Evolutionary conservation across 2,329 filamentous ascomycete genomes (phyloP).

Genomic region (Ophiostoma australiae): DNA sequence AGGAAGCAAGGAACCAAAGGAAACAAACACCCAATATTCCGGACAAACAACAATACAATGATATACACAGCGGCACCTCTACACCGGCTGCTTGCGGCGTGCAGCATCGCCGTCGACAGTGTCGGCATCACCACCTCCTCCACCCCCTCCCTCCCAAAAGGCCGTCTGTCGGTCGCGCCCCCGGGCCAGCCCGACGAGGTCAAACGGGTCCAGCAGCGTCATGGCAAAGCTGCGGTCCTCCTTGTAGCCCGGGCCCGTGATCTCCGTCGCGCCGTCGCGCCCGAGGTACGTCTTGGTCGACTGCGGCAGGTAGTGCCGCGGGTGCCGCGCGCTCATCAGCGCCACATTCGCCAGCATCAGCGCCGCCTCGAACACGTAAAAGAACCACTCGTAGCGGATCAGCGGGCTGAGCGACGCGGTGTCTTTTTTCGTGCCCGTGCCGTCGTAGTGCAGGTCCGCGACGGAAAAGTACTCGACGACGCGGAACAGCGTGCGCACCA

Average conservation of each 20-base stretch:
- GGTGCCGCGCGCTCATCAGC: conserved; percentile 49
- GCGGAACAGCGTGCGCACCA: conserved; percentile 52
- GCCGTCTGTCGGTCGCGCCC: not conserved
- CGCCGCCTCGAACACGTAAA: conserved; percentile 48
- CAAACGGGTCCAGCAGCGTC: conserved; percentile 39
- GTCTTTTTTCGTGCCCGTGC: conserved; percentile 61
- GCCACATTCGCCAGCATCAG: conserved; percentile 50
- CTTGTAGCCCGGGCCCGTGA: conserved; percentile 46
- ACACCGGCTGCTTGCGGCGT: not conserved
- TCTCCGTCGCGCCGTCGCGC: conserved; percentile 46
- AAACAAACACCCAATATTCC: too few relatives aligned
- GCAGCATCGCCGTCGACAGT: not conserved
- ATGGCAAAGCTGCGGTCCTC: conserved; percentile 42
- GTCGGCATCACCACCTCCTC: not conserved
- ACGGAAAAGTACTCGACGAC: conserved; percentile 55
- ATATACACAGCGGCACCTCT: not conserved
- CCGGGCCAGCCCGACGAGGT: conserved; percentile 27
- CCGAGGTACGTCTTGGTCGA: conserved; percentile 48
- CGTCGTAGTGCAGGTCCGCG: conserved; percentile 52
- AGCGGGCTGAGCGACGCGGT: conserved; percentile 43
- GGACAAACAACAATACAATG: too few relatives aligned
- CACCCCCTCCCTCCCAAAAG: not conserved
- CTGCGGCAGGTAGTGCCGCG: conserved; percentile 47
- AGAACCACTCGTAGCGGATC: not conserved
- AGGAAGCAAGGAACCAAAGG: too few relatives aligned